Base-by-base conservation (phyloP, 768 basidiomycete genomes). In the Trametopsis cervina region DNA sequence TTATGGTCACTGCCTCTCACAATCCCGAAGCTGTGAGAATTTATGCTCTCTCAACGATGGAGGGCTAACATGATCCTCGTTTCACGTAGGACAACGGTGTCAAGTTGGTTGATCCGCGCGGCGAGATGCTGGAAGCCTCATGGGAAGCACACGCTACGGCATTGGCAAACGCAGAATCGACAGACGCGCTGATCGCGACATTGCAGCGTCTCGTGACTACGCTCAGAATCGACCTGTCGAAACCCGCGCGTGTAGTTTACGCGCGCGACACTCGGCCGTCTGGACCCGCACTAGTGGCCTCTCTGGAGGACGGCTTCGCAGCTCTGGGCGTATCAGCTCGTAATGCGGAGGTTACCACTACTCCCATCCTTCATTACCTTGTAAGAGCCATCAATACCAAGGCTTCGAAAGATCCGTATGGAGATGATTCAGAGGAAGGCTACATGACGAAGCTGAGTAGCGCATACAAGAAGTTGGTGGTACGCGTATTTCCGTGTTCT, bases 1-100 rank as follows among this genome's bases (percentile, higher is more conserved):
- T 98, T 18, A 98, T 99, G 96, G 85, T 99, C 62, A 99, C 96
- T 29, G 96, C 96, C 2, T 95, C 92, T n/a, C 96, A 99, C 67
- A 99, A 99, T 64, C 95, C 96, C n/a, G 94, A 94, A 63, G 76
- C 80, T 61, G 94, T 93, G 59, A 20, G 53, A 47, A 4, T 26
- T 55, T 77, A 37, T 22, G 52, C 41, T 43, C 2, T 23, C 20
- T 42, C 42, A 36, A 18, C 47, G 36, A 46, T 24, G 25, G 21
- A 6, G 3, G 41, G 50, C 46, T 37, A 26, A 18, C 50, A 25
- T 35, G 17, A 46, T 46, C 35, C 41, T 18, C 40, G 39, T 17
- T 33, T 15, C 7, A 7, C 48, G 6, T 60, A 96, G 92, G 96
- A 99, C 65, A 99, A 99, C 63, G 96, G 96, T 23, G 96, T 97